Conservation (phyloP, 2,329 filamentous ascomycete species). For the Scedosporium apiospermum region DNA sequence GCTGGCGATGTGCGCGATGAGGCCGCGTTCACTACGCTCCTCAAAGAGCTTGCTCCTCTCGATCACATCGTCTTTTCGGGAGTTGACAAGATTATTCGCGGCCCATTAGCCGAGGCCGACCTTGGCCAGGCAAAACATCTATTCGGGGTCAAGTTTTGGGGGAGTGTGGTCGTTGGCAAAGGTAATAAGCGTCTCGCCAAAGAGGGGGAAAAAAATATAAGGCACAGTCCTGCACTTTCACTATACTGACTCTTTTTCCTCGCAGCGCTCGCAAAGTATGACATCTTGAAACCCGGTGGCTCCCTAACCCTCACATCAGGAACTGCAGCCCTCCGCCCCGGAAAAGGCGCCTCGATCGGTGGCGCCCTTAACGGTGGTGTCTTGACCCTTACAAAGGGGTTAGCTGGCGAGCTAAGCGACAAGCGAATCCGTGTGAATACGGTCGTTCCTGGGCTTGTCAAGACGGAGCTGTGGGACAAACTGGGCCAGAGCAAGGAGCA, state of each 20-base stretch:
- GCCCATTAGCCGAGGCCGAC: constrained; percentile 20
- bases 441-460: constrained; percentile 20
- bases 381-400: constrained; percentile 16
- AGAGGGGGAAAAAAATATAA: no score
- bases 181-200: constrained; percentile 9
- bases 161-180: constrained; percentile 24
- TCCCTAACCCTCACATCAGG: constrained; percentile 28
- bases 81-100: constrained; percentile 28
- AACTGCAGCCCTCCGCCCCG: constrained; percentile 22
- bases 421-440: constrained; percentile 21
- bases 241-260: background rate
- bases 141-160: constrained; percentile 31
- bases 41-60: constrained; percentile 21
- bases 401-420: constrained; percentile 17
- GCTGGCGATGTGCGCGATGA: constrained; percentile 26
- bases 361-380: constrained; percentile 21
- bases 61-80: constrained; percentile 28
- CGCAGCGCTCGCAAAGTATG: constrained; percentile 23
- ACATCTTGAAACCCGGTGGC: constrained; percentile 24
- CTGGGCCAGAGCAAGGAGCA: constrained; percentile 16
- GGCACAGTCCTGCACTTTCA: background rate
- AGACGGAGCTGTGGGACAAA: constrained; percentile 23
- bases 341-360: constrained; percentile 25
- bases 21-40: constrained; percentile 18
- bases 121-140: constrained; percentile 23